Evolutionary conservation across 1,284 basidiomycete species (phyloP), one percentile per base, ranked within the genome.

Genomic region (Tilletia caries): DNA sequence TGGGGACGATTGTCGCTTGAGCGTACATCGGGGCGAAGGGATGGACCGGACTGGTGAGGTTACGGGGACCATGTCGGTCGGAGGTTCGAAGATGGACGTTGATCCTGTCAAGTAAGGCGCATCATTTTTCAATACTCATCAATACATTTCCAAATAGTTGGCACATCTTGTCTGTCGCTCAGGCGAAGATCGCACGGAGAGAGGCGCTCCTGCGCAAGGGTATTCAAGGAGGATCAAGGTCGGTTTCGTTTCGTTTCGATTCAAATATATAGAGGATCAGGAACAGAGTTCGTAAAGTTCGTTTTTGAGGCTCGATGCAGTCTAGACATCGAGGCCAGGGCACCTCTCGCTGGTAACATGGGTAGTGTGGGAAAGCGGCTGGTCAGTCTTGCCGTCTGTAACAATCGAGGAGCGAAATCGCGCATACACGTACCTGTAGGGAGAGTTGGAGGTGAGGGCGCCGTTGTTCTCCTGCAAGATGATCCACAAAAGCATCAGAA

Each of bases 1-100:
- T 32, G 81, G 81, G 1, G 76, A 81, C 70, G 81, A 83, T 68
- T 75, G 75, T 60, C 13, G 66, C 1, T 68, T 79, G 65, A 75
- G 73, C 1, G 72, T 80, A 12, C 75, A 70, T 43, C 66, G 74
- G 13, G 78, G 78, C 3, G 43, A 60, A 34, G 67, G 68, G 4
- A 78, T 79, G 25, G 76, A 70, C 37, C 12, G 34, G 37, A 37
- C 37, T 6, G 41, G 18, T 29, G 41, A 64, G 15, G 33, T 29
- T 5, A 60, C 27, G 15, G 62, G 41, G 32, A 37, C 8, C 34
- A 20, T 23, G 20, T 52, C 27, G 10, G n/a, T 23, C 20, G 50
- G 50, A 52, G 20, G 50, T 52, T 23, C 50, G 10, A 23, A 52
- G 37, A 41, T 41, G 37, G 37, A 41, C 10, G 37, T 41, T 41